Evolutionary conservation across 306 rosid genomes (phyloP).

Genomic region (Castanopsis chinensis): DNA sequence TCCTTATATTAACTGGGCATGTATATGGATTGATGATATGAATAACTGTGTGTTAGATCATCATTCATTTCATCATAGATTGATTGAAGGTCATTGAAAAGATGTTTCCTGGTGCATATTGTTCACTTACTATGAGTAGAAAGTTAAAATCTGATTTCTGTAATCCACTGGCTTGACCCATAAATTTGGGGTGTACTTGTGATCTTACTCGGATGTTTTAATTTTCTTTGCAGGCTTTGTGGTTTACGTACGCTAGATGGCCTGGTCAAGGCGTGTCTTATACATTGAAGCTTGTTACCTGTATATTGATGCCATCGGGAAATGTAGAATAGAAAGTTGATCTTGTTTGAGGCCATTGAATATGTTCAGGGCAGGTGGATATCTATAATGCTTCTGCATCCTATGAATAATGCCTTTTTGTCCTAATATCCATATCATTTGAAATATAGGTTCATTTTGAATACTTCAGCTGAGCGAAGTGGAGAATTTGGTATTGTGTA

Average conservation of each 20-base stretch:
- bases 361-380: slow-evolving; percentile 48
- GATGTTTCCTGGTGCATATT: neutral
- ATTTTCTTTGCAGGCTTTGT: slow-evolving; percentile 39
- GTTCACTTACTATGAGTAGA: neutral
- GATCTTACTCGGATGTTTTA: neutral
- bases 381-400: slow-evolving; percentile 36
- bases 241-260: slow-evolving; percentile 18
- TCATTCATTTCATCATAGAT: too few species aligned
- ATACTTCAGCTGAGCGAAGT: slow-evolving; percentile 33
- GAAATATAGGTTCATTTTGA: slow-evolving; percentile 28
- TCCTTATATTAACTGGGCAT: too few species aligned
- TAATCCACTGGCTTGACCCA: neutral
- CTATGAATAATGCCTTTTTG: slow-evolving; percentile 38
- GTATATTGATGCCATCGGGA: slow-evolving; percentile 54
- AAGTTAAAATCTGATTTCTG: neutral
- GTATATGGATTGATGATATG: too few species aligned
- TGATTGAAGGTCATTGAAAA: too few species aligned
- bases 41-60: too few species aligned
- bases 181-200: neutral
- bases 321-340: slow-evolving; percentile 53
- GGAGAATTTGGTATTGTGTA: slow-evolving; percentile 22
- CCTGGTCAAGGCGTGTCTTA: slow-evolving; percentile 30
- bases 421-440: slow-evolving; percentile 25
- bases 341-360: slow-evolving; percentile 43
- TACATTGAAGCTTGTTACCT: slow-evolving; percentile 33